Evolutionary conservation across 768 basidiomycete species (phyloP), one percentile per base, ranked within the genome.

Genomic region (Hygrophorus russula): DNA sequence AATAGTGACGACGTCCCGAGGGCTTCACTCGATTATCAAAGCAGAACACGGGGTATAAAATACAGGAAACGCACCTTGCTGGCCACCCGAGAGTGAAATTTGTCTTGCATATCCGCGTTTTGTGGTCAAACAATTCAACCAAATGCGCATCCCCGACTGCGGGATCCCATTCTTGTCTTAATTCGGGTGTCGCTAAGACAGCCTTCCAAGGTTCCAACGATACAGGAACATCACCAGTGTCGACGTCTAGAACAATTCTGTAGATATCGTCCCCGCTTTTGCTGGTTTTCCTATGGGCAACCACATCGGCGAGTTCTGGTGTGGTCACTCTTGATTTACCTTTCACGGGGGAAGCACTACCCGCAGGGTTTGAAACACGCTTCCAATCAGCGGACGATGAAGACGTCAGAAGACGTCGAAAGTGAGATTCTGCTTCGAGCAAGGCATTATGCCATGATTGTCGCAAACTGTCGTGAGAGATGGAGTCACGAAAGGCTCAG

Each of bases 61-160:
- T 10, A 5, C 4, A 35, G 28, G 31, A 36, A 33, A 73, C 89
- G 55, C 56, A 94, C 92, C 83, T 92, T 45, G 91, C 92, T 45
- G 94, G 94, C 94, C 94, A 99, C 1, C 94, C 94, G 8, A 99
- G 63, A 5, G 81, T 80, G 58, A 89, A 97, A 49, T 90, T 87
- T 0, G 91, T 96, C 66, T 87, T 90, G 15, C 75, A 73, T 55
- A 99, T 83, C 47, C 91, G 69, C 6, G 90, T 94, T 48, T 74
- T 73, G 32, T 78, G 77, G 61, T 96, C 93, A 45, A 94, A 76
- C 63, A 88, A 70, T 61, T 97, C 92, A 32, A 97, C 64, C 12
- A 90, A 63, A 50, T 78, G 77, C 0, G 90, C 80, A 36, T 78
- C 75, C 50, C 93, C 87, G 13, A 96, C 94, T 30, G 92, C 83